A percentile compares a stretch with the other conserved stretches of the same genome.
Evolutionary conservation across 2,329 filamentous ascomycete genomes (phyloP).

Genomic region (Alternaria hordeiaustralica): DNA sequence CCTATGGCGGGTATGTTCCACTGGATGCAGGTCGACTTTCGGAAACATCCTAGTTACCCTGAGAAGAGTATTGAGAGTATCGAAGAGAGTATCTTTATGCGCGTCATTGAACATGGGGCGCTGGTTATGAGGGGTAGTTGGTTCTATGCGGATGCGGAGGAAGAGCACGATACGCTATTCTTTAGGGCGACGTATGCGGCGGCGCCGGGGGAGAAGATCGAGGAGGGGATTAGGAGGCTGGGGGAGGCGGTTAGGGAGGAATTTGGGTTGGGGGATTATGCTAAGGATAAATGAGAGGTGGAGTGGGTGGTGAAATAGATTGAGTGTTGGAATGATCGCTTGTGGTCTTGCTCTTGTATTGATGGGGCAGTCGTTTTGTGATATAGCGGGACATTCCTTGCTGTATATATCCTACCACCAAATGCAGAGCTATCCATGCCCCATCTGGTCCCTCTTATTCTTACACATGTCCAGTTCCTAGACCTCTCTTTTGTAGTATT

Average conservation of each 20-base stretch:
- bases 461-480: background rate
- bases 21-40: conserved; percentile 75
- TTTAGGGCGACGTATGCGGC: conserved; percentile 91
- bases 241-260: conserved; percentile 72
- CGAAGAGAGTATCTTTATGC: conserved; percentile 86
- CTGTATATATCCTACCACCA: background rate
- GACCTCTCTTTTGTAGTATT: background rate
- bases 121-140: conserved; percentile 85
- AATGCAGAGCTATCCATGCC: background rate
- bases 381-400: background rate
- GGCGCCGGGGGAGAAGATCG: conserved; percentile 63
- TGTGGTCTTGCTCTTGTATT: conserved; percentile 3
- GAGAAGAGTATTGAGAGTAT: conserved; percentile 64
- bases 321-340: background rate
- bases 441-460: background rate
- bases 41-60: conserved; percentile 67
- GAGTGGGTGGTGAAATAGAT: background rate
- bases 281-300: conserved; percentile 1
- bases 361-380: background rate
- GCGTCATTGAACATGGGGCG: conserved; percentile 76
- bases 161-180: conserved; percentile 70
- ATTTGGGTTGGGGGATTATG: conserved; percentile 56
- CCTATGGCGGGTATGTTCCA: conserved; percentile 95
- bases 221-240: conserved; percentile 66
- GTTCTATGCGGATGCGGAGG: conserved; percentile 80